Evolutionary conservation across 73 alveolate species (phyloP), one percentile per base, ranked within the genome.

Genomic region (Stentor coeruleus): DNA sequence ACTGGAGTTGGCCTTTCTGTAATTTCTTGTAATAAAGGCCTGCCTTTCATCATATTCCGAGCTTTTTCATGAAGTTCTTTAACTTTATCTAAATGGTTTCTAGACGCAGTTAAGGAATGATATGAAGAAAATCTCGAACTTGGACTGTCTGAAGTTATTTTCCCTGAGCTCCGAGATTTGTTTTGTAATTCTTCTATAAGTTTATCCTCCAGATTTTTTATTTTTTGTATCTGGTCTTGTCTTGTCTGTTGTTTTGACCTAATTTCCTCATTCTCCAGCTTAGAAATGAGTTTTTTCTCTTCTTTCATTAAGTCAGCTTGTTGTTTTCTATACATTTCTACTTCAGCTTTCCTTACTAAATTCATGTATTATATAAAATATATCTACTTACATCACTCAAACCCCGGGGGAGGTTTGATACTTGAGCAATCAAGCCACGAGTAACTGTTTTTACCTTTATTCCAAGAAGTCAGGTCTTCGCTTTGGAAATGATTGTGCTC

Each of bases 301-400:
- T n/a, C 73, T 57, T 31, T 57, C 73, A 57, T 57, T 57, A 57
- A 31, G 35, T 57, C 73, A 57, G 73, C 73, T 2, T 57, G 73
- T 31, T 20, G 28, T 57, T 57, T 57, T 31, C 28, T 57, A 20
- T 57, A 31, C 15, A 20, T 57, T 57, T 57, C 73, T 20, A 57
- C 35, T 57, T 57, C 73, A 57, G 73, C 73, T 57, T 57, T 57
- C 28, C 73, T n/a, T 0, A 31, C 15, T 20, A 57, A 31, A 20
- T 20, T 57, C 73, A 57, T 57, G 15, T 57, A 57, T 57, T n/a
- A n/a, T n/a, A n/a, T n/a, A n/a, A n/a, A n/a, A n/a, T n/a, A n/a
- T n/a, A n/a, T n/a, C n/a, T n/a, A n/a, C n/a, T n/a, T n/a, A n/a
- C n/a, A n/a, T n/a, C n/a, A n/a, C n/a, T n/a, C n/a, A n/a, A n/a